Percentiles rank a stretch among this genome's conserved stretches.
Evolutionary conservation across 352 stramenopile genomes (phyloP).

Genomic region (Phytopythium boreale): DNA sequence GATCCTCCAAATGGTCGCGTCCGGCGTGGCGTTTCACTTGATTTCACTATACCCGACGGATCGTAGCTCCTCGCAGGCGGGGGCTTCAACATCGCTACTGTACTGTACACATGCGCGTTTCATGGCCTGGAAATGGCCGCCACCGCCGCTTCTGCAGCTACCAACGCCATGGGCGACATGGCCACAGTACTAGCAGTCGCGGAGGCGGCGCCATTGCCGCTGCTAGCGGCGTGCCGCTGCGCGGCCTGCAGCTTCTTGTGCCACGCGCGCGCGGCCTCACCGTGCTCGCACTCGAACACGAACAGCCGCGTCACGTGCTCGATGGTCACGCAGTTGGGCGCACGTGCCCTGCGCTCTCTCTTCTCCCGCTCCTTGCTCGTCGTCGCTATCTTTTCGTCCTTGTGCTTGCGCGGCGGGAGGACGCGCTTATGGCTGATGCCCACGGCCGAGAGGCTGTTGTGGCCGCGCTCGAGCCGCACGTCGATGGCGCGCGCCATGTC

Average conservation of each 20-base stretch:
- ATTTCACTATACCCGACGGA: background rate
- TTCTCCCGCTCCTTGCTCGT: background rate
- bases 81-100: background rate
- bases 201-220: background rate
- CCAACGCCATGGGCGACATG: background rate
- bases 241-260: slow-evolving; percentile 65
- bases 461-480: slow-evolving; percentile 28
- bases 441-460: slow-evolving; percentile 2
- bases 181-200: background rate
- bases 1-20: too few relatives aligned
- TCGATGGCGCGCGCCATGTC: slow-evolving; percentile 53
- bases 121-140: background rate
- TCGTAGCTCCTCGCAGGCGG: background rate
- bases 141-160: too few relatives aligned
- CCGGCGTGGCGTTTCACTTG: background rate
- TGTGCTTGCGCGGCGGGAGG: background rate
- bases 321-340: slow-evolving; percentile 32
- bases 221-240: slow-evolving; percentile 2
- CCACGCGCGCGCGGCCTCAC: slow-evolving; percentile 39
- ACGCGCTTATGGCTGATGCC: background rate
- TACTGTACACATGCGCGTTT: background rate
- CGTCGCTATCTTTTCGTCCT: too few relatives aligned
- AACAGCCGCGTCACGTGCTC: slow-evolving; percentile 41
- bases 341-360: background rate
- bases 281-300: slow-evolving; percentile 57